Conservation (phyloP, 768 basidiomycete genomes). For the Hemileccinum rubropunctum region DNA sequence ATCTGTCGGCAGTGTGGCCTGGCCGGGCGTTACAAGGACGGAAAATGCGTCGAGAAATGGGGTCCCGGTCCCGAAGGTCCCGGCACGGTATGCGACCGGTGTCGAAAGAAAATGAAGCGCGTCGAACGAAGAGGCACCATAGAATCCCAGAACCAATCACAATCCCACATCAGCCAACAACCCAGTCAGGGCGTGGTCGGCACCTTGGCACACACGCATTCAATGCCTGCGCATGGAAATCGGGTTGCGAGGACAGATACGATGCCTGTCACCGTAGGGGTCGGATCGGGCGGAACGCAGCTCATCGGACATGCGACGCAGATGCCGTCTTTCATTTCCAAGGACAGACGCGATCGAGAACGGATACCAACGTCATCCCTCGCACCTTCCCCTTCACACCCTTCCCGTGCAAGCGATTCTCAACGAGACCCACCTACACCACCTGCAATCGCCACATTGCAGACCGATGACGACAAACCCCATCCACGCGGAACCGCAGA, state of each 20-base stretch:
- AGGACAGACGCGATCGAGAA: conserved; percentile 28
- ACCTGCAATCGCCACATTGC: conserved; percentile 32
- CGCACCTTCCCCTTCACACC: conserved; percentile 15
- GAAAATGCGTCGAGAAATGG: conserved; percentile 87
- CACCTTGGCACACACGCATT: conserved; percentile 18
- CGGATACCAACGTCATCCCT: conserved; percentile 25
- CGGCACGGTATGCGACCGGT: conserved; percentile 82
- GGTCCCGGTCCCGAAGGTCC: conserved; percentile 82
- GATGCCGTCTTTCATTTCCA: conserved; percentile 23
- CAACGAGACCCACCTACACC: conserved; percentile 33
- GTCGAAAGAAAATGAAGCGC: conserved; percentile 85
- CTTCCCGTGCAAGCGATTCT: conserved; percentile 11
- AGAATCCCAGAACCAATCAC: conserved; percentile 37
- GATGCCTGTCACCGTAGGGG: conserved; percentile 27
- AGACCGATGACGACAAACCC: conserved; percentile 24
- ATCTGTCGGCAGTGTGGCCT: conserved; percentile 77
- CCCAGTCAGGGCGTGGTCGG: conserved; percentile 1
- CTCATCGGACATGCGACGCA: conserved; percentile 23
- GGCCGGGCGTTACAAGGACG: conserved; percentile 76
- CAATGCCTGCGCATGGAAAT: conserved; percentile 19
- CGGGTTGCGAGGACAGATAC: conserved; percentile 31
- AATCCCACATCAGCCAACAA: conserved; percentile 15
- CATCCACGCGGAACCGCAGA: conserved; percentile 21
- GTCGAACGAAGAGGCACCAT: conserved; percentile 72
- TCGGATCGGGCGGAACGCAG: conserved; percentile 27